phyloP scores from a whole-genome alignment of 2,329 filamentous ascomycete genomes.

The Trichoderma semiorbis region DNA sequence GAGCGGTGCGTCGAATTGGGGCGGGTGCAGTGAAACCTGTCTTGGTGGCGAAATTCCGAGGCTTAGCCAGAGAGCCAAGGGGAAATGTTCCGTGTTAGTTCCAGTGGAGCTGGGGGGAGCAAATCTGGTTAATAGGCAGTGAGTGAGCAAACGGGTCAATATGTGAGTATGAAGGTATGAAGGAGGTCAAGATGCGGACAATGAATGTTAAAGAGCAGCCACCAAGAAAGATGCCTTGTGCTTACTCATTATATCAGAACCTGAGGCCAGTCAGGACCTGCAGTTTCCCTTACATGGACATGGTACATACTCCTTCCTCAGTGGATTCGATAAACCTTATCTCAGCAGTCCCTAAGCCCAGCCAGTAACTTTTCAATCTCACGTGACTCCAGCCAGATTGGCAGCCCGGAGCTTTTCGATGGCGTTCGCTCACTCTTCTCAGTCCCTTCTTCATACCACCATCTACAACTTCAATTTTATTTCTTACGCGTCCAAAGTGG shows the following conservation, averaged over 20 bases:
- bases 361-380: neutral
- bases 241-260: neutral
- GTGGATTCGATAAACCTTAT: neutral
- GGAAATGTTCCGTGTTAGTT: neutral
- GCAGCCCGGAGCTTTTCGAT: neutral
- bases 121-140: neutral
- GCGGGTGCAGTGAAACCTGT: neutral
- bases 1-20: neutral
- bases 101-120: neutral
- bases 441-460: neutral
- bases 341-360: neutral
- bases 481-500: neutral
- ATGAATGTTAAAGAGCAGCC: neutral
- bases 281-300: neutral
- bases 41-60: constrained; percentile 1
- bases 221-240: neutral
- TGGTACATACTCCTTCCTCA: neutral
- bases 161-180: too few relatives aligned
- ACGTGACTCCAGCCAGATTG: neutral
- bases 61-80: constrained; percentile 2
- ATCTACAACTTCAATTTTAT: neutral
- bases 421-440: neutral
- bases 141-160: too few relatives aligned
- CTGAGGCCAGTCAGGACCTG: neutral
- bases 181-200: too few relatives aligned